Base-by-base conservation (phyloP, 345 rosid species). In the Zanthoxylum bungeanum region DNA sequence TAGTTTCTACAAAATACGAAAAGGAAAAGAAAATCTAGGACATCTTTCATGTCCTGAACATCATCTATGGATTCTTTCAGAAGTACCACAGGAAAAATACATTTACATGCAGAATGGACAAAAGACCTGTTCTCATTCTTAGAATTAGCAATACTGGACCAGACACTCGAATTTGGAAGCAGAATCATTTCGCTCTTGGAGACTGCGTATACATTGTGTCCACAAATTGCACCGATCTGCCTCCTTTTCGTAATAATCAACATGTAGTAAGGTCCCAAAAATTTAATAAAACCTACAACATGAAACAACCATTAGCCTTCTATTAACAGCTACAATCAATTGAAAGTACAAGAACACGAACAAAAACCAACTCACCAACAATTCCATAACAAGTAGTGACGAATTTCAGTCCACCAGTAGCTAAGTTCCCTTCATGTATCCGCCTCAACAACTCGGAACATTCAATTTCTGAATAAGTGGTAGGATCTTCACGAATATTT, bases 251-350 rank as follows among this genome's bases (percentile, higher is more conserved):
- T 95, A 53, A 96, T 91, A 47, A 96, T 83, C 56, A 96, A 79
- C 98, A 96, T 92, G 87, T 96, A 93, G 60, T 96, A 96, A 25
- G 99, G 98, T 64, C 98, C 99, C 80, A 91, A 81, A 85, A 93
- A 96, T 75, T 89, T 93, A 68, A 96, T 83, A 72, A 91, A 96
- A 68, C 99, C 98, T 96, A 81, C 30, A 49, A 74, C 66, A 60
- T 4, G 16, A 82, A 40, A 73, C 9, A 37, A 37, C 17, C 2
- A 37, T 39, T 27, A 70, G 60, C 52, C 56, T 27, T 9, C 30
- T 6, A 25, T 69, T 55, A 55, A 55, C 31, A 52, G 31, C 44
- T 28, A n/a, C 10, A 64, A 34, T 64, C 34, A n/a, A 66, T 52
- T 39, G 57, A 56, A 25, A 22, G 21, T 42, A 60, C 36, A 25